Percentiles rank a stretch among this genome's conserved stretches.
phyloP scores from a whole-genome alignment of 1,139 yeast species.

The Candida pseudocylindracea region DNA sequence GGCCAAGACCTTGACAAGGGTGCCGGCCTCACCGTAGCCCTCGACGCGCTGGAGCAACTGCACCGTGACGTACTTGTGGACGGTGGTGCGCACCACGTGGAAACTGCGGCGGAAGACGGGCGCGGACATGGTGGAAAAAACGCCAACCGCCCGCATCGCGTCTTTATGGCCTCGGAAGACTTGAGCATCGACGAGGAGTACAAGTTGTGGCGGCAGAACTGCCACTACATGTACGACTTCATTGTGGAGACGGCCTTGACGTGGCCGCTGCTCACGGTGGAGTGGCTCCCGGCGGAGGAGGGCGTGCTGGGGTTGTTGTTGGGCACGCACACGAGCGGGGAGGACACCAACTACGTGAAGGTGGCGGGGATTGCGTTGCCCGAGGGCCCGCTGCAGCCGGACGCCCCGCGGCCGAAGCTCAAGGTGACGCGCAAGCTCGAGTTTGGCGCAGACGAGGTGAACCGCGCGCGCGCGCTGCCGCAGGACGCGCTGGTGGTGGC shows the following conservation, averaged over 20 bases:
- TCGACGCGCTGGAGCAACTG: too few species aligned
- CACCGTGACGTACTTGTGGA: too few species aligned
- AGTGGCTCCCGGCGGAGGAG: conserved; percentile 39
- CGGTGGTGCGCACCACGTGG: too few species aligned
- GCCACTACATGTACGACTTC: conserved; percentile 61
- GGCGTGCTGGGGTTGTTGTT: conserved; percentile 18
- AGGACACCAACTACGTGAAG: conserved; percentile 56
- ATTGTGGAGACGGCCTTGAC: conserved; percentile 57
- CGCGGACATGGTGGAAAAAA: too few species aligned
- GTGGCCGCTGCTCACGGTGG: conserved; percentile 66
- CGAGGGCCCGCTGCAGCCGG: conserved; percentile 6
- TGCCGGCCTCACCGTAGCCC: too few species aligned
- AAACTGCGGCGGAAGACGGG: too few species aligned
- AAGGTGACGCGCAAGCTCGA: conserved; percentile 24
- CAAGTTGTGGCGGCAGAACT: conserved; percentile 58
- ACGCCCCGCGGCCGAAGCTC: conserved; percentile 9
- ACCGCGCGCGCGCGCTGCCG: conserved; percentile 71
- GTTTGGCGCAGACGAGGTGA: conserved; percentile 52
- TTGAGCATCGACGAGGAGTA: conserved; percentile 34
- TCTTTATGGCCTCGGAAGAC: too few species aligned
- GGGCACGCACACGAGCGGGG: conserved; percentile 80
- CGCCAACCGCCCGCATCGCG: too few species aligned
- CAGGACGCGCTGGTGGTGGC: conserved; percentile 46
- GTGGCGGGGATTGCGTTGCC: conserved; percentile 61
- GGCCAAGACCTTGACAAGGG: too few species aligned